Percentiles rank a stretch among this genome's conserved stretches.
Evolutionary conservation across 208 protist species (phyloP).

Genomic region (Crithidia acanthocephali): DNA sequence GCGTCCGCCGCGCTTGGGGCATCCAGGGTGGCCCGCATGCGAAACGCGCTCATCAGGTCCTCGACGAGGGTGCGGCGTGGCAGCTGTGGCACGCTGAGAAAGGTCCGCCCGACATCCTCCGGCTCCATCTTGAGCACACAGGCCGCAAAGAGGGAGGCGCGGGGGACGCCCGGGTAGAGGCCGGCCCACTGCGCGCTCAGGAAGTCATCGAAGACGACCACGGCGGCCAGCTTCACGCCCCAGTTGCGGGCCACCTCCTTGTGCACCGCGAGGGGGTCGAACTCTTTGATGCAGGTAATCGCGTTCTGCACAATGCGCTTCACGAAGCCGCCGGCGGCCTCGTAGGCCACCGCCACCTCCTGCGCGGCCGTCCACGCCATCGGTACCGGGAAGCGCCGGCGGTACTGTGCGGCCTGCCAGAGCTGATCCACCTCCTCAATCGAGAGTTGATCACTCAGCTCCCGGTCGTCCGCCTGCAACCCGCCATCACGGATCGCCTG

Average conservation of each 20-base stretch:
- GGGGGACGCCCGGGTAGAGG: slow-evolving; percentile 67
- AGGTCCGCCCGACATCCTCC: slow-evolving; percentile 74
- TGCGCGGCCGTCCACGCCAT: slow-evolving; percentile 64
- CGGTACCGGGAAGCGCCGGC: slow-evolving; percentile 45
- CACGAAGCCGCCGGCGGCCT: slow-evolving; percentile 62
- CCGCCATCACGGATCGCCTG: slow-evolving; percentile 35
- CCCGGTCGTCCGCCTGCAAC: slow-evolving; percentile 47
- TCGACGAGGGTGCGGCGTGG: slow-evolving; percentile 62
- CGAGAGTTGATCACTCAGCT: slow-evolving; percentile 65
- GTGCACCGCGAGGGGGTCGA: slow-evolving; percentile 63
- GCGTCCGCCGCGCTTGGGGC: background rate
- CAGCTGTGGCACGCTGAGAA: slow-evolving; percentile 42
- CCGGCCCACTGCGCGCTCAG: slow-evolving; percentile 52
- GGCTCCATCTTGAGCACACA: slow-evolving; percentile 81
- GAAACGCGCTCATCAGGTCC: slow-evolving; percentile 80
- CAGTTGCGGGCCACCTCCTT: slow-evolving; percentile 80
- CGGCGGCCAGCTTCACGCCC: slow-evolving; percentile 76
- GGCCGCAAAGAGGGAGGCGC: slow-evolving; percentile 67
- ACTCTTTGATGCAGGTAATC: slow-evolving; percentile 50
- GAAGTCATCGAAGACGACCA: slow-evolving; percentile 78
- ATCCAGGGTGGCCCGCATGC: slow-evolving; percentile 41
- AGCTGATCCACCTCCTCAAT: slow-evolving; percentile 79
- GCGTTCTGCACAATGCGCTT: slow-evolving; percentile 76
- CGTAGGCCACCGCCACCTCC: slow-evolving; percentile 61
- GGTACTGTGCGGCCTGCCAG: slow-evolving; percentile 59